Evolutionary conservation across 1,284 basidiomycete genomes (phyloP).

Genomic region (Coriolopsis trogii): DNA sequence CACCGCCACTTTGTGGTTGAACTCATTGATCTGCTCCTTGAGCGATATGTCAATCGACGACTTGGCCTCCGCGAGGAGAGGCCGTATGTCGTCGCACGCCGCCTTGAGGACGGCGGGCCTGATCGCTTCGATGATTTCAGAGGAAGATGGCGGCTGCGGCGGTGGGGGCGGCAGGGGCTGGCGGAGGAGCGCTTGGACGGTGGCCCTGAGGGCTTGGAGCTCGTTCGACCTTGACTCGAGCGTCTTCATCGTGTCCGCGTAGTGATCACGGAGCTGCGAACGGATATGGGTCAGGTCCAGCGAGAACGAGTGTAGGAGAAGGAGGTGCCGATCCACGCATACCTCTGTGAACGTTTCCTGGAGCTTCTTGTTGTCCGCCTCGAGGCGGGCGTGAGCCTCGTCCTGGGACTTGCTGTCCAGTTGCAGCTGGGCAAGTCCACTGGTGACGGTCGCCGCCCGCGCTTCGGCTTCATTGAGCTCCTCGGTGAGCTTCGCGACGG

Average conservation of each 20-base stretch:
- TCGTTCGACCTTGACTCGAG: slow-evolving; percentile 19
- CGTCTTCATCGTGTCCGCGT: slow-evolving; percentile 11
- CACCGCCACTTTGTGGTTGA: slow-evolving; percentile 41
- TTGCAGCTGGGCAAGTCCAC: slow-evolving; percentile 42
- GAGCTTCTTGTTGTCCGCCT: too few relatives aligned
- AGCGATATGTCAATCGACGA: slow-evolving; percentile 42
- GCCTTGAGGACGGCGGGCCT: slow-evolving; percentile 41
- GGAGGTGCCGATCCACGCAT: slow-evolving; percentile 4
- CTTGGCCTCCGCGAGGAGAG: slow-evolving; percentile 40
- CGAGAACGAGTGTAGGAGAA: not conserved
- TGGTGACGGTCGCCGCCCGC: slow-evolving; percentile 32
- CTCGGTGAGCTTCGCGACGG: slow-evolving; percentile 40
- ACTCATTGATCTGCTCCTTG: slow-evolving; percentile 38
- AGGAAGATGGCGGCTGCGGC: slow-evolving; percentile 36
- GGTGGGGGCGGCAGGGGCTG: slow-evolving; percentile 31
- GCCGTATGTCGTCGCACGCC: slow-evolving; percentile 41
- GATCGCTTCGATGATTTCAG: slow-evolving; percentile 46
- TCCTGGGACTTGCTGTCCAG: slow-evolving; percentile 33
- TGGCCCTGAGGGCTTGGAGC: slow-evolving; percentile 43
- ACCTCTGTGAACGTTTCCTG: slow-evolving; percentile 32
- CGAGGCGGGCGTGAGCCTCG: too few relatives aligned
- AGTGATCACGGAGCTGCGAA: slow-evolving; percentile 35
- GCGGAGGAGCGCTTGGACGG: slow-evolving; percentile 41
- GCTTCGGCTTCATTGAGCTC: not conserved
- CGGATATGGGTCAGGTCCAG: not conserved